These are phyloP conservation scores for Trichoderma hamatum DNA, from an alignment of 2,329 filamentous ascomycete genomes.

Conservation along the genomic window DNA sequence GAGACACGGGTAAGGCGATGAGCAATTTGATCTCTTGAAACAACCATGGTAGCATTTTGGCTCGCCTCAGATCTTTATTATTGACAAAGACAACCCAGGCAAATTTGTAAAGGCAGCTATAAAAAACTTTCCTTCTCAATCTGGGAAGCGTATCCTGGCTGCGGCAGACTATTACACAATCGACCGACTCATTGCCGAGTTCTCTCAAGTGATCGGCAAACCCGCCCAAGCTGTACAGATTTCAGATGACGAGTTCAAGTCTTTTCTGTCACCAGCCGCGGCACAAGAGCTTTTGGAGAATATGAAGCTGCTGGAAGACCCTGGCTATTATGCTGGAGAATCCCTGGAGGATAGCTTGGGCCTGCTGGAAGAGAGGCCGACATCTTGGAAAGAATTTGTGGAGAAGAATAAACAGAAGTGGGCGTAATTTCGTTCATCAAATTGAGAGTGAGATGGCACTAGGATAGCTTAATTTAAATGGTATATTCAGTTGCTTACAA, in stretches of 20 bases:
- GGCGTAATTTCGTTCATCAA: slow-evolving; percentile 21
- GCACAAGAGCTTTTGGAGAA: slow-evolving; percentile 48
- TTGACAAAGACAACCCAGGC: slow-evolving; percentile 30
- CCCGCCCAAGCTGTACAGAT: slow-evolving; percentile 38
- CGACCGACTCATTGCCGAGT: slow-evolving; percentile 39
- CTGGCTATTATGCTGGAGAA: slow-evolving; percentile 46
- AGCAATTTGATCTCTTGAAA: background rate
- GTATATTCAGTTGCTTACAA: background rate
- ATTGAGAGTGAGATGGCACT: background rate
- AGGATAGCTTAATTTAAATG: background rate
- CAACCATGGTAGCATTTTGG: no score
- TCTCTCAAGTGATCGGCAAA: slow-evolving; percentile 42
- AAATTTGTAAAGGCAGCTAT: slow-evolving; percentile 43
- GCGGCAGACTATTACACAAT: slow-evolving; percentile 44
- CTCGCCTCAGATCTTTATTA: background rate
- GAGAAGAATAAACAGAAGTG: slow-evolving; percentile 39
- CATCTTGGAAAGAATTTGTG: slow-evolving; percentile 45
- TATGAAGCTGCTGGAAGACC: slow-evolving; percentile 46
- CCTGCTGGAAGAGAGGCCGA: slow-evolving; percentile 43
- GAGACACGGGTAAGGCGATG: slow-evolving; percentile 45
- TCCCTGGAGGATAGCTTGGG: slow-evolving; percentile 38
- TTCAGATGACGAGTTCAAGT: slow-evolving; percentile 42
- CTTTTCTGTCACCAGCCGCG: slow-evolving; percentile 36
- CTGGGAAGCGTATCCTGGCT: slow-evolving; percentile 42
- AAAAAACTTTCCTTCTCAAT: slow-evolving; percentile 33